Evolutionary conservation across 331 rosid genomes (phyloP), one percentile per base, ranked within the genome.

Genomic region (Telfairia occidentalis): DNA sequence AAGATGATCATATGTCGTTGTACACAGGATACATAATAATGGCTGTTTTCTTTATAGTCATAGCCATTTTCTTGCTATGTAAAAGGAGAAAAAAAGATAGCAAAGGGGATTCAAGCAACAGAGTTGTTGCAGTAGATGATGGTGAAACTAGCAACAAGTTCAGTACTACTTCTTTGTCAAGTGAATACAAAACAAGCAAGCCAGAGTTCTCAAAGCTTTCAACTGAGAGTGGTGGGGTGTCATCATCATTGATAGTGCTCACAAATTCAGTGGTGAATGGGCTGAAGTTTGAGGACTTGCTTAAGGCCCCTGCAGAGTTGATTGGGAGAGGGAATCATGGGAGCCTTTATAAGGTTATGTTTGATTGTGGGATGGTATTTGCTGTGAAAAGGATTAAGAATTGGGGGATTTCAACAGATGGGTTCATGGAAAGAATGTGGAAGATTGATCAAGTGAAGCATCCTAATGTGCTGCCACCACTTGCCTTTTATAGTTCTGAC

Each of bases 301-400:
- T 94, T 19, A 74, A 72, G 74, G 97, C 98, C 13, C 92, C 96
- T 40, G 96, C 96, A 0, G 92, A 94, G 78, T 77, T 94, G 88
- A 90, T 94, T 29, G 97, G 96, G 0, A 87, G 95, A 81, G 98
- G 98, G 54, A 84, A 79, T 61, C 61, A 89, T 46, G 91, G 92
- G 11, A 91, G 90, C 74, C 89, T 94, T 35, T 91, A 91, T 74
- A 94, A 91, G 82, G 96, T 94, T 80, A 72, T 80, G 77, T 71
- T 83, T 38, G 89, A 82, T 19, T 85, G 82, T 74, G 89, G 91
- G n/a, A 74, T 69, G 45, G 78, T 37, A 12, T 81, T 94, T 29
- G 98, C 85, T 38, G 96, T 88, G 0, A 91, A 91, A 59, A 88
- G 96, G 85, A 76, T 93, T 15, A 91, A 89, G 78, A 89, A 87